phyloP scores from a whole-genome alignment of 2,329 filamentous ascomycete genomes.

The Coniochaeta hoffmannii region DNA sequence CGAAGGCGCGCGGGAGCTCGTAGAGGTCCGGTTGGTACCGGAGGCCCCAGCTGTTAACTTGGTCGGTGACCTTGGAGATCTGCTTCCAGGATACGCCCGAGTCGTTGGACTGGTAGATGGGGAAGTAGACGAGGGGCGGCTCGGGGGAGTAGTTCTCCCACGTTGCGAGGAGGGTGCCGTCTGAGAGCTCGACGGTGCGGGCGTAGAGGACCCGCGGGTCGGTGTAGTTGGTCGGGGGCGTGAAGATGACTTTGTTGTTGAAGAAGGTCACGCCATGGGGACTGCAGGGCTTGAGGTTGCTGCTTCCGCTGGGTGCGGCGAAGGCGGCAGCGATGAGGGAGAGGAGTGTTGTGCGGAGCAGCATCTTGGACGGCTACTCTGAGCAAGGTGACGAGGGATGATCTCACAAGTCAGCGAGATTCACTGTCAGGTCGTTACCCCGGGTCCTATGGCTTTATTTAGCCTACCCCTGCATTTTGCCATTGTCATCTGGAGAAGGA shows the following conservation, averaged over 20 bases:
- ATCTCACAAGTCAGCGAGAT: neutral
- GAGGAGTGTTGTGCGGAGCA: neutral
- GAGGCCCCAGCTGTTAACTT: conserved; percentile 56
- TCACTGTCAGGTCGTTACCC: neutral
- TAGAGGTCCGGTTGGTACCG: conserved; percentile 66
- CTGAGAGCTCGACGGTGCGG: conserved; percentile 33
- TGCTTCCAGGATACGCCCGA: conserved; percentile 54
- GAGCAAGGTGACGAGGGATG: neutral
- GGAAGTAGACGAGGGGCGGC: conserved; percentile 47
- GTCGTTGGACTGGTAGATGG: conserved; percentile 45
- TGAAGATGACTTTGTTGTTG: conserved; percentile 27
- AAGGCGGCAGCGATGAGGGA: neutral
- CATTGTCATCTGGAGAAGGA: neutral
- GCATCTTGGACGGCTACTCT: neutral
- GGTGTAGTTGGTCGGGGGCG: conserved; percentile 34
- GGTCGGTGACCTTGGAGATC: conserved; percentile 55
- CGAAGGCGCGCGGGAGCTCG: conserved; percentile 50
- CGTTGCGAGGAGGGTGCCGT: conserved; percentile 41
- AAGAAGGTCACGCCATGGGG: conserved; percentile 1
- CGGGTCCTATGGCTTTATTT: neutral
- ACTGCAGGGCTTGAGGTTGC: neutral
- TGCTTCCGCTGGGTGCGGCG: neutral
- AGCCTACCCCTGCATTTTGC: neutral
- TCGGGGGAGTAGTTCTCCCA: conserved; percentile 52
- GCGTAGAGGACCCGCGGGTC: conserved; percentile 36